Percentiles rank a stretch among this genome's conserved stretches.
Conservation (phyloP, 106 monocot species). For the Ottelia alismoides region DNA sequence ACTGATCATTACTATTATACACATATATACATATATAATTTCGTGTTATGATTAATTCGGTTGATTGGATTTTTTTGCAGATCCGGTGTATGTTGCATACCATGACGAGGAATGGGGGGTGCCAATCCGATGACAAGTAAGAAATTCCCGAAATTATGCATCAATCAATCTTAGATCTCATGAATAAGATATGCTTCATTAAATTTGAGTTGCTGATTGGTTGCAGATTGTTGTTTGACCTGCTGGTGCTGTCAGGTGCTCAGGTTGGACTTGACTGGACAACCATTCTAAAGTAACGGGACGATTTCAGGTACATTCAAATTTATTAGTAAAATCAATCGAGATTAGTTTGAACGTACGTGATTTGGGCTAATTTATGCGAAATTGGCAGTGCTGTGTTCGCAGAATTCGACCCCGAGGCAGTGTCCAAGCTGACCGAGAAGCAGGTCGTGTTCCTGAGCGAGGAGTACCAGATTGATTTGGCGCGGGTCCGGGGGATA, state of each 20-base stretch:
- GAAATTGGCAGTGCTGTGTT: conserved; percentile 28
- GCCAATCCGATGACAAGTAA: conserved; percentile 73
- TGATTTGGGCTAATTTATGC: background rate
- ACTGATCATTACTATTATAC: too few species aligned
- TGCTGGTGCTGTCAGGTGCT: conserved; percentile 65
- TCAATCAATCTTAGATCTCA: too few species aligned
- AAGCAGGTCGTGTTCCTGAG: conserved; percentile 44
- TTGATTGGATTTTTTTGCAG: conserved; percentile 67
- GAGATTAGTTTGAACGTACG: too few species aligned
- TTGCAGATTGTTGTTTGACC: conserved; percentile 61
- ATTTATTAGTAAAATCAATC: too few species aligned
- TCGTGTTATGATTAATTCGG: too few species aligned
- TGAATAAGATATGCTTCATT: background rate
- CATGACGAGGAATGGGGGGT: conserved; percentile 95
- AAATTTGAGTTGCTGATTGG: background rate
- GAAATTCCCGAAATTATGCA: background rate
- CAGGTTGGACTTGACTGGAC: conserved; percentile 88
- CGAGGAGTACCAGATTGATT: conserved; percentile 38
- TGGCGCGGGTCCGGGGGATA: conserved; percentile 45
- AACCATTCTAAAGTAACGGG: conserved; percentile 65
- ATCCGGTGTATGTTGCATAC: conserved; percentile 60
- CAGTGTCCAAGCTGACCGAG: conserved; percentile 66
- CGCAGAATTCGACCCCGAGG: conserved; percentile 44
- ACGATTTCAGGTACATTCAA: conserved; percentile 45
- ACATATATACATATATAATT: too few species aligned